Evolutionary conservation across 768 basidiomycete genomes (phyloP), one percentile per base, ranked within the genome.

Genomic region (Pluteus cervinus): DNA sequence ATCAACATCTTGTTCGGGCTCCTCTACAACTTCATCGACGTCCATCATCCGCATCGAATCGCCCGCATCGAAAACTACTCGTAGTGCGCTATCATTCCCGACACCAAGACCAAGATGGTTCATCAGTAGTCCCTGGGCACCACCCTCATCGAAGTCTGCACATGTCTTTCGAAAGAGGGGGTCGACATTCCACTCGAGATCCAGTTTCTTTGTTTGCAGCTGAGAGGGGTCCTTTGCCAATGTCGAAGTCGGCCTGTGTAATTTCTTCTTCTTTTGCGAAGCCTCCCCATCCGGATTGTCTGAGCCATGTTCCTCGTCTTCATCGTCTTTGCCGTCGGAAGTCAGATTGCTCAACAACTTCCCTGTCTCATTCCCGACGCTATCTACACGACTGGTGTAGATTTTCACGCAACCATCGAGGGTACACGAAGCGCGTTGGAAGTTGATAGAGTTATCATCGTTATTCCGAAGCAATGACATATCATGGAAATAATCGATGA

Each of bases 321-420:
- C 74, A 17, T 71, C 76, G 7, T 65, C 66, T 37, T 57, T 66
- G 12, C 68, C 71, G 21, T 69, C 71, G 34, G 71, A 66, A 12
- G 79, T 82, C 17, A 99, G 76, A 52, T 97, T 97, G 50, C 82
- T 89, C 40, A 97, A 70, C 9, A 99, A 73, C 56, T 96, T 97
- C 18, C 91, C 91, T 0, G 93, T 97, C 59, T 98, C 96, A 1
- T 90, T 94, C 16, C 89, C 90, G 24, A 98, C 92, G 44, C 85
- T 88, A 58, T 99, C 96, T 26, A 99, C 94, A 31, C 96, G 83
- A 48, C 86, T 90, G 5, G 93, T 98, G 92, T 93, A 99, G 44
- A 99, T 97, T 65, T 98, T 99, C 58, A 99, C 91, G 58, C 96
- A 99, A 3, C 94, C 96, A 42, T 99, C 96, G 15, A 99, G 76